phyloP scores from a whole-genome alignment of 2,329 filamentous ascomycete species.

The Clarireedia homoeocarpa region DNA sequence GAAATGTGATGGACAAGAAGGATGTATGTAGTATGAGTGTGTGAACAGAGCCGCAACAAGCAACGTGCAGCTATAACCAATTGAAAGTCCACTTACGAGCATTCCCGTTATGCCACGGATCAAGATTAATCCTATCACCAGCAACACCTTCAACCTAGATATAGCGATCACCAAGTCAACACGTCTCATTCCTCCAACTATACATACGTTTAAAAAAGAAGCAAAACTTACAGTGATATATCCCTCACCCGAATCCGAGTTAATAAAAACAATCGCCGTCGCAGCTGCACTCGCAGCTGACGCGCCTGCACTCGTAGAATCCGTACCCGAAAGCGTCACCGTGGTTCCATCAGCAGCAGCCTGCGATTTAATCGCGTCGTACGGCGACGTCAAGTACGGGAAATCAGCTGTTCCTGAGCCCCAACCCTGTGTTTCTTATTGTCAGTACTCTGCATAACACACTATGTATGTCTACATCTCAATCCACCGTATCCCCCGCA shows the following conservation, averaged over 20 bases:
- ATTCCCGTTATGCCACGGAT: slow-evolving; percentile 47
- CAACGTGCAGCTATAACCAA: too few species aligned
- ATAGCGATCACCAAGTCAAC: neutral
- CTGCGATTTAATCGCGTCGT: slow-evolving; percentile 54
- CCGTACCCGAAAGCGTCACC: slow-evolving; percentile 47
- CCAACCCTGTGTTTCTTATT: neutral
- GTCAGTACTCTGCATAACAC: too few species aligned
- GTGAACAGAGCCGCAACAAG: too few species aligned
- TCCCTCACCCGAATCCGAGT: slow-evolving; percentile 65
- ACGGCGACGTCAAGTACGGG: slow-evolving; percentile 35
- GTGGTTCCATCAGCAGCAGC: slow-evolving; percentile 44
- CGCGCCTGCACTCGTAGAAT: slow-evolving; percentile 32
- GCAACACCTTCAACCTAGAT: slow-evolving; percentile 31
- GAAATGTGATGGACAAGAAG: too few species aligned
- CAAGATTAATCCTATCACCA: slow-evolving; percentile 54
- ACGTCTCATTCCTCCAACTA: too few species aligned
- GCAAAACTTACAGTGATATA: slow-evolving; percentile 33
- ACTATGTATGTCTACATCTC: too few species aligned
- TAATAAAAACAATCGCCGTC: slow-evolving; percentile 61
- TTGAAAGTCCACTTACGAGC: slow-evolving; percentile 9
- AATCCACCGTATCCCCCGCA: too few species aligned
- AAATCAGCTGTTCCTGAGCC: neutral
- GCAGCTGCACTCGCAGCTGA: slow-evolving; percentile 34
- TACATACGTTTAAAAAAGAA: neutral
- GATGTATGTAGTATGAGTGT: too few species aligned